Evolutionary conservation across 352 stramenopile genomes (phyloP).

Genomic region (Pythium insidiosum): DNA sequence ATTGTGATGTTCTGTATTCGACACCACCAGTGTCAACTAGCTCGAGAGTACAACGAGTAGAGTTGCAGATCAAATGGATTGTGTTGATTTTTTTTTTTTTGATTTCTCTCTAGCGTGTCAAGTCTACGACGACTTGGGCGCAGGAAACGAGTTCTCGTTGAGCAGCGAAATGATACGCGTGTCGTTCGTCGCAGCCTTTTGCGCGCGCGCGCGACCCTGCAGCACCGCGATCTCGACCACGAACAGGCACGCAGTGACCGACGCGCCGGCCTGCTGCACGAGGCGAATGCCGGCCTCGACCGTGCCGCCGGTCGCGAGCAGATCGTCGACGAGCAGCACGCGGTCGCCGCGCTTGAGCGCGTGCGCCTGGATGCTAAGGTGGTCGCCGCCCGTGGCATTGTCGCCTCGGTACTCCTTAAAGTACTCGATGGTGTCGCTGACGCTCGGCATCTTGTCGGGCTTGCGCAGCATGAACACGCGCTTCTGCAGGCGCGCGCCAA

Average conservation of each 20-base stretch:
- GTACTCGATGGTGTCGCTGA: slow-evolving; percentile 89
- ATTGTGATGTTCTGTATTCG: no score
- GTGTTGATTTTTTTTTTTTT: no score
- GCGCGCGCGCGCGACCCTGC: slow-evolving; percentile 37
- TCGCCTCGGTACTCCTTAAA: slow-evolving; percentile 92
- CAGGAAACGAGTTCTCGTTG: no score
- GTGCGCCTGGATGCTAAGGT: slow-evolving; percentile 81
- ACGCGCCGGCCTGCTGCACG: slow-evolving; percentile 79
- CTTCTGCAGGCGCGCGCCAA: slow-evolving; percentile 93
- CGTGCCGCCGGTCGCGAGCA: slow-evolving; percentile 96
- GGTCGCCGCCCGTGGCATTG: slow-evolving; percentile 68
- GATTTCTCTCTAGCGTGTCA: no score
- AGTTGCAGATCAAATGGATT: no score
- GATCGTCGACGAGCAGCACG: slow-evolving; percentile 96
- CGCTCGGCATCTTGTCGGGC: slow-evolving; percentile 95
- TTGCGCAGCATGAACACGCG: slow-evolving; percentile 99
- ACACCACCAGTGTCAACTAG: no score
- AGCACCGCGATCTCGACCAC: slow-evolving; percentile 91
- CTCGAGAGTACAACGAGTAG: no score
- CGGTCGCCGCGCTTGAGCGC: slow-evolving; percentile 69
- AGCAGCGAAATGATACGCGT: slow-evolving; percentile 56
- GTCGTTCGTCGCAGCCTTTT: slow-evolving; percentile 26
- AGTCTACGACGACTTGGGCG: no score
- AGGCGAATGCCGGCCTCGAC: slow-evolving; percentile 84
- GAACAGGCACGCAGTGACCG: slow-evolving; percentile 89